These are phyloP conservation scores for Vanrija sp. DNA, from an alignment of 1,284 basidiomycete genomes.

Conservation along the genomic window DNA sequence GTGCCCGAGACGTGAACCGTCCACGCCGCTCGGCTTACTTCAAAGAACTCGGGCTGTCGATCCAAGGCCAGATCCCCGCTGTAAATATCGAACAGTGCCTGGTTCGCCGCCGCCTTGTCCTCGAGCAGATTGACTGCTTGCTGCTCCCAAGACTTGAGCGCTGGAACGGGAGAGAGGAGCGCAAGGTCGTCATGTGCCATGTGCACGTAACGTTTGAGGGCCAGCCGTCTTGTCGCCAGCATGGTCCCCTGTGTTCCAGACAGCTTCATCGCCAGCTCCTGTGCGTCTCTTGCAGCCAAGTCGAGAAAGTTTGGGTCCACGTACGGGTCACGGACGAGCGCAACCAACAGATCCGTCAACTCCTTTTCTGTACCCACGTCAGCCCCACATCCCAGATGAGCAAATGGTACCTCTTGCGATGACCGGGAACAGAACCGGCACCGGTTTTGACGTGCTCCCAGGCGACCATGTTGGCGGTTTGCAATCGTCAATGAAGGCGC, in stretches of 20 bases:
- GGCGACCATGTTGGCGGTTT: too few relatives aligned
- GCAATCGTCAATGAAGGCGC: constrained; percentile 71
- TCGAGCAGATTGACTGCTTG: constrained; percentile 44
- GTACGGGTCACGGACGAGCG: constrained; percentile 57
- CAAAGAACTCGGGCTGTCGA: constrained; percentile 43
- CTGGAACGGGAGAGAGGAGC: too few relatives aligned
- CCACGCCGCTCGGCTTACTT: constrained; percentile 51
- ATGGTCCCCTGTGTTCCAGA: constrained; percentile 42
- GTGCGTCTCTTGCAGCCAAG: constrained; percentile 36
- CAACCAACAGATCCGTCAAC: constrained; percentile 52
- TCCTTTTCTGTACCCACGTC: too few relatives aligned
- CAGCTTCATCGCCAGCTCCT: constrained; percentile 44
- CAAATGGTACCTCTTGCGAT: too few relatives aligned
- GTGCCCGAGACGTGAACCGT: constrained; percentile 51
- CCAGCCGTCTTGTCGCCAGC: constrained; percentile 55
- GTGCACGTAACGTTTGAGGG: constrained; percentile 57
- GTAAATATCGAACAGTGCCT: constrained; percentile 45
- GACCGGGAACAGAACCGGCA: too few relatives aligned
- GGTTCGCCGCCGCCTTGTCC: constrained; percentile 46
- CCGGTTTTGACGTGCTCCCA: too few relatives aligned
- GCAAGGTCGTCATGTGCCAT: constrained; percentile 34
- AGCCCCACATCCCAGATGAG: too few relatives aligned
- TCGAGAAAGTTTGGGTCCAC: constrained; percentile 54
- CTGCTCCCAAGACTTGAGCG: background rate
- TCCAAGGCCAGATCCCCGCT: constrained; percentile 32